Base-by-base conservation (phyloP, 2,329 filamentous ascomycete genomes). In the Neofusicoccum kwambonambiense region DNA sequence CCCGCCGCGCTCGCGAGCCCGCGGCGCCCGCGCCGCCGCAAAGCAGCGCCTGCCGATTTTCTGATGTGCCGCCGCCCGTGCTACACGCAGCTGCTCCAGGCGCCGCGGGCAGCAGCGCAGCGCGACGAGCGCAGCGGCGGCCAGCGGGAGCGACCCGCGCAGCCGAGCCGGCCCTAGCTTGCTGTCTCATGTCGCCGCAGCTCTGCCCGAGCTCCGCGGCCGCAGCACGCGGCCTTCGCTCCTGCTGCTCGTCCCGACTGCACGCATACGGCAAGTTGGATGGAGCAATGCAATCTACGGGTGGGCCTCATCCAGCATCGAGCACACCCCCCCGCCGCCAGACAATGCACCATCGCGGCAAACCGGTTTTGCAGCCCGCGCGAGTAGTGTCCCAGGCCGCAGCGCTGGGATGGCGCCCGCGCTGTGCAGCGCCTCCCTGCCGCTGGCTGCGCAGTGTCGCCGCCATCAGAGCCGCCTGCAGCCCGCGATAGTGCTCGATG, bases 201-300 rank as follows among this genome's bases (percentile, higher is more conserved):
- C 42, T 35, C 41, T 37, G 56, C 56, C 56, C 56, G 56, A 60
- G 56, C 56, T 47, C 42, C 42, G 54, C 54, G 50, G 22, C 27
- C 49, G 49, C 49, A 51, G 27, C 27, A 31, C 37, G 50, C 50
- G 54, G 56, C 56, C 56, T 60, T 47, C 31, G 31, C 42, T 47
- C 42, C 13, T 39, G 13, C 13, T 39, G 13, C 56, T 60, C 52
- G 50, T 54, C 50, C 35, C 50, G 34, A 35, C 50, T 39, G 50
- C 50, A 54, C 50, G 50, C 50, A 54, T 42, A 41, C 52, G 52
- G 52, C 52, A 42, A 27, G 52, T 37, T 37, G 42, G 54, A 58
- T 45, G 54, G 56, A 47, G 56, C 56, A 35, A 37, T 60, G 56
- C 56, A 60, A 60, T 60, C 56, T 60, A 47, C 56, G 42, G 56